Conservation (phyloP, 2,329 filamentous ascomycete genomes). For the Penicillium sp. region DNA sequence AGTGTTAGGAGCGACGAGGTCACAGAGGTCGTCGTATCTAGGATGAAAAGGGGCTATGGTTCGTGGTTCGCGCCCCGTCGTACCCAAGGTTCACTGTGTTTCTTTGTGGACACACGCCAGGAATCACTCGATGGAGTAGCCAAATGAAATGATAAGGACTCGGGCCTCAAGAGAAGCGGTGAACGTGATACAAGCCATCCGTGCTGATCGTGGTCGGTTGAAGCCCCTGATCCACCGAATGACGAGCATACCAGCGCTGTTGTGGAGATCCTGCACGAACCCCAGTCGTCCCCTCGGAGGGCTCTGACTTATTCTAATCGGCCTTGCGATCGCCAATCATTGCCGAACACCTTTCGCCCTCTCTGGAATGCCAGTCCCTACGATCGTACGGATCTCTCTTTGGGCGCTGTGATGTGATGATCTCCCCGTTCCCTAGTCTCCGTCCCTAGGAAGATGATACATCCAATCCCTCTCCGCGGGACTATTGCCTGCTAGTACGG, state of each 20-base stretch:
- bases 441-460: conserved; percentile 10
- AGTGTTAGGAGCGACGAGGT: too few relatives aligned
- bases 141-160: not conserved
- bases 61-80: conserved; percentile 10
- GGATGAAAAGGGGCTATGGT: not conserved
- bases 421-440: not conserved
- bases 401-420: conserved; percentile 7
- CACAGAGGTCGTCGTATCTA: not conserved
- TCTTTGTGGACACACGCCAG: not conserved
- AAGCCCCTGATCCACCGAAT: conserved; percentile 28
- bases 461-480: conserved; percentile 2
- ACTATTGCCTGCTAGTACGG: not conserved
- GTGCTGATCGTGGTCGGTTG: conserved; percentile 22
- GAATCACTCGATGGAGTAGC: not conserved
- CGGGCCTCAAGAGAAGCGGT: conserved; percentile 20
- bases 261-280: conserved; percentile 21
- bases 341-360: conserved; percentile 6
- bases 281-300: conserved; percentile 10
- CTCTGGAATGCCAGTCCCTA: not conserved
- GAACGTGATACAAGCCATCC: conserved; percentile 20
- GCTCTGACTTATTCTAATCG: conserved; percentile 1
- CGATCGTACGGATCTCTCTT: not conserved
- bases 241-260: conserved; percentile 21
- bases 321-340: conserved; percentile 15
- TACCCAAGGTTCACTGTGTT: conserved; percentile 11